Base-by-base conservation (phyloP, 108 stramenopile species). In the Cyclotella choctawhatcheeana region DNA sequence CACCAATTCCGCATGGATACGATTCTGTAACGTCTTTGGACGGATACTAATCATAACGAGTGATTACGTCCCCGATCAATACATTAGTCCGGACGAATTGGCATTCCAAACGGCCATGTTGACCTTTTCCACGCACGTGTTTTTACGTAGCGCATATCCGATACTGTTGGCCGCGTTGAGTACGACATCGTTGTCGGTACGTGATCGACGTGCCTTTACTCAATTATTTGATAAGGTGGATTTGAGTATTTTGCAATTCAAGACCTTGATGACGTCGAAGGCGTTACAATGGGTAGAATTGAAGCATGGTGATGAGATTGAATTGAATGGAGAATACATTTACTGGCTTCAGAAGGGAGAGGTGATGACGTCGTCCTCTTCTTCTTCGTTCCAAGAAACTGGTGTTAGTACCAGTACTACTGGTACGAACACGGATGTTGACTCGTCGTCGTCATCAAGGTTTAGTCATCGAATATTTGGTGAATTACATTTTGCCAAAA, bases 161-260 rank as follows among this genome's bases (percentile, higher is more conserved):
- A 33, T 73, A 26, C 16, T 81, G 8, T 17, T 37, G 40, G 76
- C 60, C 5, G 51, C 44, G 3, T 53, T 48, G 12, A 48, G 37
- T 40, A 6, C 12, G 17, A 44, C 72, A 5, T 25, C 64, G 10
- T 32, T 78, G 5, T 45, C 76, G 14, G 76, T 82, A 2, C 24
- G 81, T 21, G 81, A 82, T 67, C 71, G 76, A 58, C 43, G 71
- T 5, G 65, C 76, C 6, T 82, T 77, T 27, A 26, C 58, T 12
- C 31, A 64, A 25, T 43, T 82, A 37, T 77, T 77, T 30, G 34
- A 64, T 14, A 30, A 24, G 5, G 63, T 82, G 16, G 81, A 75
- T 24, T 40, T 82, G 56, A 51, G 76, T 1, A 43, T 73, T 14
- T 72, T 82, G 37, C 81, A 82, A 56, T 82, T 77, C 66, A 71